These are phyloP conservation scores for Hirschfeldia incana DNA, from an alignment of 345 rosid species.

Conservation along the genomic window DNA sequence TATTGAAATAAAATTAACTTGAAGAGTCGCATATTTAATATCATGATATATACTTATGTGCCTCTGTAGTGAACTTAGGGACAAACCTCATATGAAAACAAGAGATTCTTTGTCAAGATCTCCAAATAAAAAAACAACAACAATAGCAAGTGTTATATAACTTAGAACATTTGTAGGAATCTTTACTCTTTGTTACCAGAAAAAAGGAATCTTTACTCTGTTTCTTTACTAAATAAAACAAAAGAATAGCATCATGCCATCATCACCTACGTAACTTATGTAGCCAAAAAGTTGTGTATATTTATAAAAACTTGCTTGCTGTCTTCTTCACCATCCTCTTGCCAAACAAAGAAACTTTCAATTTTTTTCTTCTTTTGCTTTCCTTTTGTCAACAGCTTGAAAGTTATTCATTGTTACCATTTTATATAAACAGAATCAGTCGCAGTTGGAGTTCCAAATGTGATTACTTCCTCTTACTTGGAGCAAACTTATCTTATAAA, in stretches of 20 bases:
- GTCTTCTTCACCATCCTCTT: conserved; percentile 26
- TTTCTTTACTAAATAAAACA: conserved; percentile 21
- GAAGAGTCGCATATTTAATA: background rate
- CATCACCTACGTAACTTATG: conserved; percentile 38
- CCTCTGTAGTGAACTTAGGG: conserved; percentile 8
- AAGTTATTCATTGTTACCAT: background rate
- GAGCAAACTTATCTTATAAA: background rate
- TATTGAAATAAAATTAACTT: background rate
- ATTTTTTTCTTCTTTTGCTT: background rate
- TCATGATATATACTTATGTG: background rate
- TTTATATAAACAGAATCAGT: background rate
- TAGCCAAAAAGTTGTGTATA: conserved; percentile 20
- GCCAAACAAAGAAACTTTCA: conserved; percentile 20
- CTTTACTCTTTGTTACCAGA: too few relatives aligned
- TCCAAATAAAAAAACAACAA: conserved; percentile 13
- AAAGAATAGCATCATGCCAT: conserved; percentile 19
- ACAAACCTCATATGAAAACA: background rate
- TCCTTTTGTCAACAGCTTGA: background rate
- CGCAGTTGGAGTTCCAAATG: background rate
- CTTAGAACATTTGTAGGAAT: conserved; percentile 24
- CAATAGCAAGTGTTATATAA: conserved; percentile 21
- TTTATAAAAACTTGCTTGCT: background rate
- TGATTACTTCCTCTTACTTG: background rate
- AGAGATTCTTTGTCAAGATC: conserved; percentile 10
- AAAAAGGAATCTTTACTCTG: conserved; percentile 32